phyloP scores from a whole-genome alignment of 2,329 filamentous ascomycete genomes.

The Aureobasidium melanogenum region DNA sequence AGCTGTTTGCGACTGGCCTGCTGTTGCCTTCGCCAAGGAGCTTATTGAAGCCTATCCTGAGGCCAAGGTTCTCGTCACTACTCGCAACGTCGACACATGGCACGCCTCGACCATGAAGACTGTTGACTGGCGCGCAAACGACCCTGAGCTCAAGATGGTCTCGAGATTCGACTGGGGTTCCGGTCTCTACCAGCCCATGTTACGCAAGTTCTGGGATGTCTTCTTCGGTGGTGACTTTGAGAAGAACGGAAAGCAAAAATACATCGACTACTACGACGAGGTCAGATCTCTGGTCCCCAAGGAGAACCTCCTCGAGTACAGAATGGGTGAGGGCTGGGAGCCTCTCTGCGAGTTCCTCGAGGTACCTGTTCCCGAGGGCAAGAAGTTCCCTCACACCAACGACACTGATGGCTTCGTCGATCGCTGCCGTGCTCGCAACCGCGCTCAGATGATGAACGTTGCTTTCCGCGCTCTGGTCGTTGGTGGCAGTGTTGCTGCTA shows the following conservation, averaged over 20 bases:
- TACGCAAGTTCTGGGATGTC: constrained; percentile 54
- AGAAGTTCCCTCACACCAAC: constrained; percentile 44
- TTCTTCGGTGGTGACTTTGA: constrained; percentile 62
- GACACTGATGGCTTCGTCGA: constrained; percentile 48
- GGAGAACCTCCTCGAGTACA: constrained; percentile 45
- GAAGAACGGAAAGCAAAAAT: constrained; percentile 55
- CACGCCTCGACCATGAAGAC: constrained; percentile 56
- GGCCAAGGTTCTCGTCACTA: constrained; percentile 62
- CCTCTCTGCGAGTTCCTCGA: constrained; percentile 48
- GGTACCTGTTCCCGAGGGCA: constrained; percentile 40
- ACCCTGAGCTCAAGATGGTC: constrained; percentile 49
- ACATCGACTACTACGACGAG: constrained; percentile 47
- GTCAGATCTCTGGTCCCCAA: constrained; percentile 39
- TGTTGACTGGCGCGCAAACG: constrained; percentile 57
- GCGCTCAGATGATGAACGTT: constrained; percentile 48
- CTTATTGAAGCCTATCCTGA: constrained; percentile 64
- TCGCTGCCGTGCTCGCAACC: constrained; percentile 44
- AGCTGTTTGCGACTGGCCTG: constrained; percentile 62
- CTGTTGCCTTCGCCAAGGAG: constrained; percentile 59
- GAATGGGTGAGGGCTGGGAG: constrained; percentile 45
- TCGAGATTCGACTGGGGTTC: constrained; percentile 54
- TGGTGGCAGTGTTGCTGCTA: constrained; percentile 39
- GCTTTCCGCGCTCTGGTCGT: constrained; percentile 43
- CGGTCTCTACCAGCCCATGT: constrained; percentile 60
- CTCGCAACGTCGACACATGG: constrained; percentile 58